Conservation (phyloP, 164 flowering plant genomes). For the Magnolia officinalis region DNA sequence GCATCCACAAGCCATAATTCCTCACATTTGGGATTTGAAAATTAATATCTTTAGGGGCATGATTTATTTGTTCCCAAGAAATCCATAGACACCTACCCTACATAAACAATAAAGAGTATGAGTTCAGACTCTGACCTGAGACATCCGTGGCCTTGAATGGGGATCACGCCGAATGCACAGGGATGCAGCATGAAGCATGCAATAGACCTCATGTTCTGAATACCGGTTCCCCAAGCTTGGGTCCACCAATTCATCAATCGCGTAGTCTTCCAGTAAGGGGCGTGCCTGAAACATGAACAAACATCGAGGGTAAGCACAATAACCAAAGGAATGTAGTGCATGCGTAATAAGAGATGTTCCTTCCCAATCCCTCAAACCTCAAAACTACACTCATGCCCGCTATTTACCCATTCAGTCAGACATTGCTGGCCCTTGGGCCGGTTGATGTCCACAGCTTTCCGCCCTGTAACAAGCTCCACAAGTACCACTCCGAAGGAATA, state of each 20-base stretch:
- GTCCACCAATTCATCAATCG: slow-evolving; percentile 63
- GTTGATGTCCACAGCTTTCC: slow-evolving; percentile 83
- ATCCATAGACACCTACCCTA: neutral
- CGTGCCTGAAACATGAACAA: slow-evolving; percentile 55
- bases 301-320: neutral
- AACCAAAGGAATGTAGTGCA: neutral
- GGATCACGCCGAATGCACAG: slow-evolving; percentile 81
- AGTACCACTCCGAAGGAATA: slow-evolving; percentile 88
- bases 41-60: neutral
- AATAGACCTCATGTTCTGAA: slow-evolving; percentile 51
- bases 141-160: slow-evolving; percentile 85
- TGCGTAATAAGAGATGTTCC: neutral
- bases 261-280: slow-evolving; percentile 58
- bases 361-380: neutral
- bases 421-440: slow-evolving; percentile 93
- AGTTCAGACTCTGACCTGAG: slow-evolving; percentile 56
- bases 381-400: neutral
- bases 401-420: slow-evolving; percentile 85
- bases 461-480: slow-evolving; percentile 81
- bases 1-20: no score
- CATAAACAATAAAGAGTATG: no score
- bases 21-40: no score
- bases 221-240: slow-evolving; percentile 52
- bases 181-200: slow-evolving; percentile 78
- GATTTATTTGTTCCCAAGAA: neutral